Conservation (phyloP, 2,329 filamentous ascomycete species). For the Plenodomus lindquistii region DNA sequence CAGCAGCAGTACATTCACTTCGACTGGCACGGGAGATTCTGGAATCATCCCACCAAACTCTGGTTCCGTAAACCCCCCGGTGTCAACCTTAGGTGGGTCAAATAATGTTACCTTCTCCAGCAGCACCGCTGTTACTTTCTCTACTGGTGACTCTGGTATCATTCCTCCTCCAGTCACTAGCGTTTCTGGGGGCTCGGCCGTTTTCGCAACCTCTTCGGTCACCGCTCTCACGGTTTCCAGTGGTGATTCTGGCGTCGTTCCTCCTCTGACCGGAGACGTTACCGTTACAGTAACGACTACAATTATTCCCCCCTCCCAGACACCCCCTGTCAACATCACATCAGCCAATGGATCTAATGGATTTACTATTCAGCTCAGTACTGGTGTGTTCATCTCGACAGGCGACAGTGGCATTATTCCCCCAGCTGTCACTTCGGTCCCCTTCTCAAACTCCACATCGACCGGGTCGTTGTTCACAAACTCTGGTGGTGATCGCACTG, state of each 20-base stretch:
- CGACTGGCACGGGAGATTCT: conserved; percentile 5
- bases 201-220: conserved; percentile 6
- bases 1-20: conserved; percentile 11
- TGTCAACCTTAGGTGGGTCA: conserved; percentile 3
- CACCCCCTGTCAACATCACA: neutral
- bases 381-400: neutral
- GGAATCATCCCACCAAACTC: conserved; percentile 9
- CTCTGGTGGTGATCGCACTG: neutral
- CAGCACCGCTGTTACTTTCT: conserved; percentile 5
- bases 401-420: conserved; percentile 4
- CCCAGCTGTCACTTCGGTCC: neutral
- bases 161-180: conserved; percentile 10
- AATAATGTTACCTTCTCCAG: neutral
- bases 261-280: conserved; percentile 1
- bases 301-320: neutral
- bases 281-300: neutral
- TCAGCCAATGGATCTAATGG: neutral
- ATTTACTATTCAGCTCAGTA: conserved; percentile 4
- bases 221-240: conserved; percentile 7
- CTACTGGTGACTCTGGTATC: conserved; percentile 9
- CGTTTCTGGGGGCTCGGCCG: neutral
- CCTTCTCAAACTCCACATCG: conserved; percentile 1
- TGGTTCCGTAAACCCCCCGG: conserved; percentile 1
- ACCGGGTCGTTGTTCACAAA: conserved; percentile 3
- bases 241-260: conserved; percentile 9